Evolutionary conservation across 2,329 filamentous ascomycete species (phyloP), one percentile per base, ranked within the genome.

Genomic region (Beauveria pseudobassiana): DNA sequence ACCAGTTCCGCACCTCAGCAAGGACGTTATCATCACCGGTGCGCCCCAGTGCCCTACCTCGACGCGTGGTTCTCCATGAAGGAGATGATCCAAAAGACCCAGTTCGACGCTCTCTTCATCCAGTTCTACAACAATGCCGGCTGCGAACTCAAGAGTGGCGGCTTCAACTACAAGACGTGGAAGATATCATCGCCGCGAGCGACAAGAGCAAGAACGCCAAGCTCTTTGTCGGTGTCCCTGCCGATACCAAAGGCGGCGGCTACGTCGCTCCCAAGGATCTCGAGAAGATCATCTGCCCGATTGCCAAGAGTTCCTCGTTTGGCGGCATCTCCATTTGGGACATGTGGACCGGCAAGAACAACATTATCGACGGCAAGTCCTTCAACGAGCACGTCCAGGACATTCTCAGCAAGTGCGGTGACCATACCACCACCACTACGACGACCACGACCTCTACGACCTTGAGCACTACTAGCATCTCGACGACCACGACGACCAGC

Each of bases 41-140:
- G 77, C 78, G 30, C 79, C 79, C 24, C 76, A 81, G 64, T 81
- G 79, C 67, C 73, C 74, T 24, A 70, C 70, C 34, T 54, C 61
- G 9, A 65, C 5, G 9, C 51, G 1, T 71, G 65, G 52, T 73
- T 73, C 57, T 66, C 71, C 59, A 71, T 77, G 68, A 69, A 72
- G 59, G 69, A 72, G 6, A 68, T 78, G 64, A 75, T 80, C 45
- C 69, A 74, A 12, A 67, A 74, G 59, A 71, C 74, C 48, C 68
- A 73, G 50, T 77, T 81, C 64, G 75, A 78, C 28, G 72, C 74
- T 16, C 69, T 78, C 46, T 80, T 77, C 67, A 68, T 81, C 56
- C 78, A 80, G 70, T 81, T 80, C 69, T 81, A 79, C 71, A 80
- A 80, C 72, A 80, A 80, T 67, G 65, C 67, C 0, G 64, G 54